Evolutionary conservation across 495 filamentous ascomycete genomes (phyloP).

Genomic region (Penicillium arizonense): DNA sequence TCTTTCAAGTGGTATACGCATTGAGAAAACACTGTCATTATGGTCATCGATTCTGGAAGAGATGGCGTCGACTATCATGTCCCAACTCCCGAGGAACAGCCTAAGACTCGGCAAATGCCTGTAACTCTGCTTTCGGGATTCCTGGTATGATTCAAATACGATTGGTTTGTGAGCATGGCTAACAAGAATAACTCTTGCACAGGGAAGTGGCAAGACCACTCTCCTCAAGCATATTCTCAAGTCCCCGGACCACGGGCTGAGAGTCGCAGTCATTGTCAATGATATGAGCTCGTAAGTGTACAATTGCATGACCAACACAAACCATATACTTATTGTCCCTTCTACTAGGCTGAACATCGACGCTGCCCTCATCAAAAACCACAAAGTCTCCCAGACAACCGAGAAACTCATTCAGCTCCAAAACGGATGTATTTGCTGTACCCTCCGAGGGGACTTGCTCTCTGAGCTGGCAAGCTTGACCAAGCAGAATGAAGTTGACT

Average conservation of each 20-base stretch:
- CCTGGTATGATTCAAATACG: conserved; percentile 25
- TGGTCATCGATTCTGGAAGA: conserved; percentile 34
- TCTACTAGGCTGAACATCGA: conserved; percentile 51
- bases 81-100: conserved; percentile 3
- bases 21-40: conserved; percentile 4
- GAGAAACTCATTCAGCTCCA: conserved; percentile 60
- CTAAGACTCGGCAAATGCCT: conserved; percentile 31
- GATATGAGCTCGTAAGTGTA: conserved; percentile 50
- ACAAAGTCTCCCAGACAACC: conserved; percentile 49
- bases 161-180: background rate
- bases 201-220: conserved; percentile 58
- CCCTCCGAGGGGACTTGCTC: conserved; percentile 55
- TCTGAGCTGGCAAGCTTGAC: conserved; percentile 52
- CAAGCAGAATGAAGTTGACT: conserved; percentile 48
- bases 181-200: background rate
- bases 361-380: conserved; percentile 51
- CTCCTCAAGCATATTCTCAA: conserved; percentile 55
- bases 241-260: conserved; percentile 50
- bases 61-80: conserved; percentile 22
- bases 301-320: background rate
- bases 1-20: background rate
- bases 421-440: conserved; percentile 64
- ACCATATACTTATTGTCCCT: background rate
- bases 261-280: conserved; percentile 58
- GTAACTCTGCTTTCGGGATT: conserved; percentile 50